Evolutionary conservation across 345 rosid species (phyloP).

Genomic region (Rhizophora mangle): DNA sequence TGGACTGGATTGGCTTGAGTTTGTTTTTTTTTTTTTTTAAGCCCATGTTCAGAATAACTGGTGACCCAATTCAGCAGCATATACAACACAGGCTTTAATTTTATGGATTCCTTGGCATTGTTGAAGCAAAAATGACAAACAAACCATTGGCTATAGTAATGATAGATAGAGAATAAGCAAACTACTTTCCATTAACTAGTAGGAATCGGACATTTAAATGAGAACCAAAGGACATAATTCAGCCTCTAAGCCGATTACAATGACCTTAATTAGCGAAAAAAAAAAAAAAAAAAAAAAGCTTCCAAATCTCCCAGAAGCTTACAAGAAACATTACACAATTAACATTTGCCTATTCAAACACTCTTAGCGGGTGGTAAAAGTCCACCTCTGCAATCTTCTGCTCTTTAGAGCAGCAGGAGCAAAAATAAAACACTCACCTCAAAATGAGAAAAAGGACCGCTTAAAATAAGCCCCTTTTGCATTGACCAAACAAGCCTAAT

Average conservation of each 20-base stretch:
- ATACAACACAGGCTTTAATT: too few species aligned
- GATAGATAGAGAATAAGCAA: background rate
- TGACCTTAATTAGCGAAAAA: conserved; percentile 5
- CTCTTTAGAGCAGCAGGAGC: background rate
- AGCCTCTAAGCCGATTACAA: conserved; percentile 17
- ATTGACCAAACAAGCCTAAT: conserved; percentile 21
- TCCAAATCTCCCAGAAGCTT: background rate
- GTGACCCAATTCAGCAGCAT: too few species aligned
- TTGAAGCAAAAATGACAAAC: background rate
- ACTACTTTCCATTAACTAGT: conserved; percentile 6
- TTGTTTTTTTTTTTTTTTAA: too few species aligned
- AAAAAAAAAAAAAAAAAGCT: background rate
- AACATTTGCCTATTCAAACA: background rate
- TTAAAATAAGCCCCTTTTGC: conserved; percentile 36
- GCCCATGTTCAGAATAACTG: too few species aligned
- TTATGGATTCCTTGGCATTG: too few species aligned
- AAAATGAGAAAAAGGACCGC: conserved; percentile 29
- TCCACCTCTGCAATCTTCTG: conserved; percentile 48
- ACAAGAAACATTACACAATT: background rate
- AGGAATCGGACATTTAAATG: conserved; percentile 16
- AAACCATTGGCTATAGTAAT: background rate
- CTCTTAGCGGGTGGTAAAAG: conserved; percentile 44
- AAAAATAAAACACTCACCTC: conserved; percentile 11
- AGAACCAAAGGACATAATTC: conserved; percentile 4
- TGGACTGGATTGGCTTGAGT: too few species aligned